Base-by-base conservation (phyloP, 2,329 filamentous ascomycete species). In the Colletotrichum destructivum region DNA sequence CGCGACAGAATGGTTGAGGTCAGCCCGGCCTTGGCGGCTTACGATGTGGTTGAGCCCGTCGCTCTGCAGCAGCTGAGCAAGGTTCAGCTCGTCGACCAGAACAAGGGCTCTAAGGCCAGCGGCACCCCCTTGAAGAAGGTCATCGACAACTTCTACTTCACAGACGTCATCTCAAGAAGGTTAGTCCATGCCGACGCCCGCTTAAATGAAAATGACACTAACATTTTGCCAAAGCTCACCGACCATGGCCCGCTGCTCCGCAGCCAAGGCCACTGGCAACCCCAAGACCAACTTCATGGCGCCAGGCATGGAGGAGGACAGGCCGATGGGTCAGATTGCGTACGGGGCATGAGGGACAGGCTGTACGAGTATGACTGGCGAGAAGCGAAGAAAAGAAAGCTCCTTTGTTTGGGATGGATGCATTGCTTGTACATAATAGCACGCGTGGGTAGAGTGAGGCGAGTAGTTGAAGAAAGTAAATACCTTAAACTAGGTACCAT, bases 111-210 rank as follows among this genome's bases (percentile, higher is more conserved):
- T 62, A 92, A 94, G 84, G 79, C 88, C n/a, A 92, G 87, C 51
- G 91, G 91, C n/a, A 84, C 88, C 77, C 90, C 93, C 40, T 88
- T 99, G 78, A 94, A 91, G 87, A 94, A 93, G 84, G 91, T 93
- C 69, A 94, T 99, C 77, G 92, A 98, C 78, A 94, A 99, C 87
- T 99, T 99, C 84, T 99, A 95, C 87, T 98, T 98, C 84, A 99
- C 96, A 82, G 96, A 99, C 84, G 91, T 92, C 70, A 98, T 99
- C 83, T 97, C 95, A 49, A 92, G 96, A 89, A 98, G 94, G 94
- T 96, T 86, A 83, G 91, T 44, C 55, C 21, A 35, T 65, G 42
- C 44, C 62, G 65, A 71, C 46, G 55, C n/a, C 52, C 18, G 61
- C 11, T 57, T 54, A 2, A 9, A 51, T 73, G 11, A 42, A 7